Evolutionary conservation across 2,329 filamentous ascomycete genomes (phyloP), one percentile per base, ranked within the genome.

Genomic region (Aureobasidium leucospermi): DNA sequence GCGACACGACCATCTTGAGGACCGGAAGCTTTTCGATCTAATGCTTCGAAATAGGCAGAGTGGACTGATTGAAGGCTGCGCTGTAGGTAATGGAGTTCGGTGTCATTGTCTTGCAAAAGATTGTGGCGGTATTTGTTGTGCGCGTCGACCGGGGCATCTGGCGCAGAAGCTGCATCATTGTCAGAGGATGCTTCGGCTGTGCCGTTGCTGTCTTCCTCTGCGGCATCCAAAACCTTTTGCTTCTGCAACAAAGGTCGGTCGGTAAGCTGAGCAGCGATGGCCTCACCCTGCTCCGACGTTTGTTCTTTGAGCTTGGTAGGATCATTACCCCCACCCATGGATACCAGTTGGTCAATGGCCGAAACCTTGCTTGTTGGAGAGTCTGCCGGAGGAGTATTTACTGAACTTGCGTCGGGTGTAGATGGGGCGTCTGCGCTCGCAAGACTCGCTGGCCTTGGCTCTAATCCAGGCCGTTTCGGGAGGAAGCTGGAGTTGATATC

Each of bases 401-500:
- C 8, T n/a, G 61, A 16, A 6, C 48, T 39, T 3, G 57, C 34
- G 7, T 56, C 59, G 23, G 47, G 53, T 6, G 60, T 49, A n/a
- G 56, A 11, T 6, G 59, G 32, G 11, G 45, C 23, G 6, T 28
- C 13, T 3, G 57, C 42, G 46, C 61, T 65, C 6, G 58, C 60
- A 34, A 64, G 62, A 43, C 64, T 66, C 13, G 65, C 49, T n/a
- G 68, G 68, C 16, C 60, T 60, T 13, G 66, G 64, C 36, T 72
- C 70, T 6, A 72, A 59, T 58, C 75, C 79, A 62, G 78, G 78
- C 63, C 83, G 85, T 73, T 96, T 96, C 0, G 94, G 94, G 56
- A 99, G 74, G 70, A 97, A 99, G 70, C 90, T 96, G 11, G 93
- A 95, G 76, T 99, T 99, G 78, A 99, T 99, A 73, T 99, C 94